Evolutionary conservation across 495 filamentous ascomycete genomes (phyloP).

Genomic region (Penicillium simplicissimum): DNA sequence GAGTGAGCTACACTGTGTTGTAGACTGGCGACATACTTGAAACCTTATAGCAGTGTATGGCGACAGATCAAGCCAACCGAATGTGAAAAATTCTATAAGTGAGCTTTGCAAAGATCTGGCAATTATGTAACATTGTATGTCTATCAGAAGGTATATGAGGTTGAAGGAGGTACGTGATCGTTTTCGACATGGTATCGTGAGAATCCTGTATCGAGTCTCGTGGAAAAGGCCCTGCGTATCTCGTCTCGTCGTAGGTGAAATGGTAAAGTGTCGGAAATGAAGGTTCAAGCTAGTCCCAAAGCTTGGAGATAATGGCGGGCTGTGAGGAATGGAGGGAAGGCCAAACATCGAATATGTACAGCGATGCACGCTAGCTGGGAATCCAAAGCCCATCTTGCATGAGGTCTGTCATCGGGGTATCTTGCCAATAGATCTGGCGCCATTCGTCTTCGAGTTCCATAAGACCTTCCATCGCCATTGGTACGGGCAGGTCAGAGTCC

Average conservation of each 20-base stretch:
- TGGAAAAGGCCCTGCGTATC: slow-evolving; percentile 24
- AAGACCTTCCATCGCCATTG: slow-evolving; percentile 42
- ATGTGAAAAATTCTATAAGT: not conserved
- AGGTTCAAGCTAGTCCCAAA: not conserved
- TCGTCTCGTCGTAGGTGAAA: slow-evolving; percentile 28
- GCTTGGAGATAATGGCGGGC: not conserved
- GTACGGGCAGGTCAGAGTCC: slow-evolving; percentile 42
- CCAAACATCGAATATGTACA: slow-evolving; percentile 6
- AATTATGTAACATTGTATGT: slow-evolving; percentile 28
- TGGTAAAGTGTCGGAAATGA: not conserved
- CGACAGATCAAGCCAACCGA: not conserved
- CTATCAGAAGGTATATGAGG: slow-evolving; percentile 19
- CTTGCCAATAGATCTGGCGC: slow-evolving; percentile 52
- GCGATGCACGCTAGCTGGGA: slow-evolving; percentile 24
- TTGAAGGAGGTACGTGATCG: slow-evolving; percentile 18
- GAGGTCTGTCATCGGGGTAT: slow-evolving; percentile 47
- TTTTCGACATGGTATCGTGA: slow-evolving; percentile 31
- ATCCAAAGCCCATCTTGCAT: slow-evolving; percentile 47
- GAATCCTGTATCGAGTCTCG: slow-evolving; percentile 13
- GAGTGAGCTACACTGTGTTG: not conserved
- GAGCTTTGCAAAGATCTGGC: slow-evolving; percentile 6
- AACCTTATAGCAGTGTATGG: not conserved
- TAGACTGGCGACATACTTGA: not conserved
- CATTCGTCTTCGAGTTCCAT: slow-evolving; percentile 50
- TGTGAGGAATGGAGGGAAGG: not conserved